These are phyloP conservation scores for Candida nitratophila DNA, from an alignment of 805 yeast species.

Conservation along the genomic window DNA sequence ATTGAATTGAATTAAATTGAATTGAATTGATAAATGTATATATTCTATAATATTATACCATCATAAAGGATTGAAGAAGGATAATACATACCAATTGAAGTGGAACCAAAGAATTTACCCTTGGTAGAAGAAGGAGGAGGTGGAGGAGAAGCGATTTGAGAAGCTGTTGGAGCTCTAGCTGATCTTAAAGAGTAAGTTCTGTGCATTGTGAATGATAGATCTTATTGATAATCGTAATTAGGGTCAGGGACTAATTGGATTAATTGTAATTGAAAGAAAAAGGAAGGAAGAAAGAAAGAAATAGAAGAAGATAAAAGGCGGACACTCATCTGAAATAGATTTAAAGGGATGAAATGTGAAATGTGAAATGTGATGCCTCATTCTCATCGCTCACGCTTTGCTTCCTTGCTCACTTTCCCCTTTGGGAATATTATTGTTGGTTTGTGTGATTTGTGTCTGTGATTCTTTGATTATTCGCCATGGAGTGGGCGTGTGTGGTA, in stretches of 20 bases:
- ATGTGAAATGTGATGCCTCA: too few relatives aligned
- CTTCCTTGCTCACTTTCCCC: too few relatives aligned
- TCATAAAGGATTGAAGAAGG: not conserved
- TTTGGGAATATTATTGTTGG: too few relatives aligned
- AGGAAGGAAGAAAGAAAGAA: too few relatives aligned
- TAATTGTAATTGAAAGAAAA: not conserved
- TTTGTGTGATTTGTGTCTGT: too few relatives aligned
- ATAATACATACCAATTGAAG: constrained; percentile 34
- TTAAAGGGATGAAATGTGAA: not conserved
- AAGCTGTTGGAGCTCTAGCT: constrained; percentile 74
- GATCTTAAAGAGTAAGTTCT: constrained; percentile 80
- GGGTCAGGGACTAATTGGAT: not conserved
- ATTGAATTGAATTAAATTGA: not conserved
- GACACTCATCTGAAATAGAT: not conserved
- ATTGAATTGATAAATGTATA: too few relatives aligned
- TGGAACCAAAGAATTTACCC: constrained; percentile 66
- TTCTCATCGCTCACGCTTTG: too few relatives aligned
- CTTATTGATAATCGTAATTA: not conserved
- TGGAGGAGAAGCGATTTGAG: constrained; percentile 73
- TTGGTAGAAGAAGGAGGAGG: constrained; percentile 74
- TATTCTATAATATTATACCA: not conserved
- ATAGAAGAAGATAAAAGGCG: too few relatives aligned
- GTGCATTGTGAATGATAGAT: constrained; percentile 44
- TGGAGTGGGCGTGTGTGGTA: too few relatives aligned
- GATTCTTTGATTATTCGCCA: too few relatives aligned